phyloP scores from a whole-genome alignment of 78 protist species.

The Salpingoeca rosetta region DNA sequence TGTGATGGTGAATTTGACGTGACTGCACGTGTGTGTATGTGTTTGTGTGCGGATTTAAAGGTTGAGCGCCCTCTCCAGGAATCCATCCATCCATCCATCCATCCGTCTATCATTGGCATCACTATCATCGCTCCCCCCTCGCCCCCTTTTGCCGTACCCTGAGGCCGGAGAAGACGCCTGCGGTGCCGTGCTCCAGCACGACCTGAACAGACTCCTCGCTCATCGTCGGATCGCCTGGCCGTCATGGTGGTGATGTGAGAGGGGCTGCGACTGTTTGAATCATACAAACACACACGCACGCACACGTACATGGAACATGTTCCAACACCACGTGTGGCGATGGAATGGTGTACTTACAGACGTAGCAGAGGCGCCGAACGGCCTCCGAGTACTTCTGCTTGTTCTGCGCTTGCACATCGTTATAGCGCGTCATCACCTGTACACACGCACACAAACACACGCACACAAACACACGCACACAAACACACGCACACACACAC shows the following conservation, averaged over 20 bases:
- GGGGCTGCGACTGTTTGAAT: neutral
- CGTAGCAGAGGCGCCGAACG: neutral
- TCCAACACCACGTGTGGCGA: too few species aligned
- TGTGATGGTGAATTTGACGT: too few species aligned
- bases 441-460: too few species aligned
- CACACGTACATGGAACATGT: neutral
- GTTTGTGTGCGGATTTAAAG: too few species aligned
- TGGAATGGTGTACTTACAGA: neutral
- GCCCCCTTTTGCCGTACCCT: too few species aligned
- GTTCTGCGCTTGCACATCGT: neutral
- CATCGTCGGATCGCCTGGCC: neutral
- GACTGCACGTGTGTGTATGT: too few species aligned
- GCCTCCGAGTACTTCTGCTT: neutral
- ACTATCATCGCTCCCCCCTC: too few species aligned
- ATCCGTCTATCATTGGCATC: too few species aligned
- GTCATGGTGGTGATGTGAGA: neutral
- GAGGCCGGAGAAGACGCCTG: neutral
- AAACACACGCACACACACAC: too few species aligned
- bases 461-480: too few species aligned
- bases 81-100: too few species aligned
- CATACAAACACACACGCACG: neutral
- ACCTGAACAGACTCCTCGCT: neutral
- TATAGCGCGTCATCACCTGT: neutral
- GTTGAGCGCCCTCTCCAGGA: too few species aligned
- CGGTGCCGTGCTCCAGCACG: neutral